Evolutionary conservation across 345 rosid genomes (phyloP), one percentile per base, ranked within the genome.

Genomic region (Salix caprea): DNA sequence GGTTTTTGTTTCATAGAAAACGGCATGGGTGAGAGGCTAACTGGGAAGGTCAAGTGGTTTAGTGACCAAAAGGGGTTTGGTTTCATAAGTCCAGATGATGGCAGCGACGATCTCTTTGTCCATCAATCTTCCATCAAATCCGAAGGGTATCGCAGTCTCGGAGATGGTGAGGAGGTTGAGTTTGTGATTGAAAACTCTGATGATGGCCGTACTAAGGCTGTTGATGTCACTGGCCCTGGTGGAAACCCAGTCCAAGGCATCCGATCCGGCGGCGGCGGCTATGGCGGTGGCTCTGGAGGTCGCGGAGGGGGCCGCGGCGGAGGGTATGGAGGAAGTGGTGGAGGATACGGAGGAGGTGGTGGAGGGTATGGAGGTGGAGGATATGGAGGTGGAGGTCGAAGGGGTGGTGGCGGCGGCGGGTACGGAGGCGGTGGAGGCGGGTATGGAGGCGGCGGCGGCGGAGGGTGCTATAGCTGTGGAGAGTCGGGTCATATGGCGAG

Each of bases 181-280:
- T 82, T 50, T 58, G 73, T 54, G 73, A 65, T 82, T 50, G 79
- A 78, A n/a, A 32, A 37, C 60, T 72, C 82, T 26, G 71, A 72
- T 40, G 76, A 79, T 30, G 75, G 84, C 62, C 92, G 98, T 10
- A 81, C 93, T 30, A 93, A 95, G 87, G 97, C 98, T 2, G 85
- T 90, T 0, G 94, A 93, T 2, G 97, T 95, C 13, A 83, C 93
- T 14, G 97, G 94, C 1, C 99, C 98, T 15, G 77, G 73, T 15
- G 97, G 97, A 0, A 62, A 44, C 21, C 75, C 90, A 0, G 97
- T 90, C 8, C 89, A 81, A 75, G 93, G 89, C 36, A 75, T 76
- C 37, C 77, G 23, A 13, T 80, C 92, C 32, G 48, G 74, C 0
- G 87, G 74, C 0, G 87, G 84, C 0, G 88, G 89, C 0, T 78